Conservation (phyloP, 768 basidiomycete genomes). For the Suillus brevipes region DNA sequence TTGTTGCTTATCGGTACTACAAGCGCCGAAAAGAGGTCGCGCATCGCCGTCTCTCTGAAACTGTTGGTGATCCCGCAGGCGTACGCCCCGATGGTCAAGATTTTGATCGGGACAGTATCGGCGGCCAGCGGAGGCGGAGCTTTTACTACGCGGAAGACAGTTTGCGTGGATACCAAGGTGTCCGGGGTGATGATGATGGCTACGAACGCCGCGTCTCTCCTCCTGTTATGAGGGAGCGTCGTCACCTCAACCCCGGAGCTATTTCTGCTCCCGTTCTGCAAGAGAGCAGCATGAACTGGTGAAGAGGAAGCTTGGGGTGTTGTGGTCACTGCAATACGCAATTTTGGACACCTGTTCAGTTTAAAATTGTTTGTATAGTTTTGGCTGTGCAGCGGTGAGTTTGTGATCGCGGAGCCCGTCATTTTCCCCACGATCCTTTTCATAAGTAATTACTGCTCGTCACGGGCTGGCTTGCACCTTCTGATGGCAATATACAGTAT, state of each 20-base stretch:
- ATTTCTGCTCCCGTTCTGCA: slow-evolving; percentile 77
- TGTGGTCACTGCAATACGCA: background rate
- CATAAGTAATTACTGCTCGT: slow-evolving; percentile 9
- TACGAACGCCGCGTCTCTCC: slow-evolving; percentile 34
- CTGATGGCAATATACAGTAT: slow-evolving; percentile 6
- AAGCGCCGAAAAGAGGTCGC: slow-evolving; percentile 67
- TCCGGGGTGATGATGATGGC: slow-evolving; percentile 37
- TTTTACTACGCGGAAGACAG: slow-evolving; percentile 91
- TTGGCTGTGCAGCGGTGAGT: slow-evolving; percentile 24
- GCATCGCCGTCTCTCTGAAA: slow-evolving; percentile 72
- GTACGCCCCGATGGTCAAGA: slow-evolving; percentile 64
- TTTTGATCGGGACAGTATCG: slow-evolving; percentile 76
- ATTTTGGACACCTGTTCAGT: slow-evolving; percentile 20
- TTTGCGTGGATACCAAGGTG: slow-evolving; percentile 56
- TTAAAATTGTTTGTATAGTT: slow-evolving; percentile 28
- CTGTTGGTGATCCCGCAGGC: slow-evolving; percentile 34
- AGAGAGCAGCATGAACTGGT: slow-evolving; percentile 89
- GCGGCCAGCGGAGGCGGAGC: slow-evolving; percentile 69
- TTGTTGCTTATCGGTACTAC: slow-evolving; percentile 69
- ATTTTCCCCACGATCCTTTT: slow-evolving; percentile 9
- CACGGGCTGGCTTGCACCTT: slow-evolving; percentile 27
- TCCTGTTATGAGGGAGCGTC: slow-evolving; percentile 52
- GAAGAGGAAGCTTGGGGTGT: slow-evolving; percentile 20
- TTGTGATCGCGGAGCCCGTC: slow-evolving; percentile 12
- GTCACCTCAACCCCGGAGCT: slow-evolving; percentile 55